Evolutionary conservation across 108 stramenopile genomes (phyloP).

Genomic region (Skeletonema potamos): DNA sequence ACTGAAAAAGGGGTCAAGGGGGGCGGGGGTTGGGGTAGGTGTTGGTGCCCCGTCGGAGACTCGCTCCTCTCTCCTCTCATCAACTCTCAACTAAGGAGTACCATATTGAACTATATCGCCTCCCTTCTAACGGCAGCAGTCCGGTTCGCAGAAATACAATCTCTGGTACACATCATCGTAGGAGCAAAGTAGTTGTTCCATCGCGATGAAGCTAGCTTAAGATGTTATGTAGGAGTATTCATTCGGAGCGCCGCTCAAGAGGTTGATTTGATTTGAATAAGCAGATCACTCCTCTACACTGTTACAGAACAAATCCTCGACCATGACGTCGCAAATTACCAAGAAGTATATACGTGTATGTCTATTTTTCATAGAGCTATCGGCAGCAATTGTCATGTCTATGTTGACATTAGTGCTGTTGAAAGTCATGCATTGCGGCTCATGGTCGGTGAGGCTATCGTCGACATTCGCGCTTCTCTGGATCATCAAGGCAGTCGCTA

Average conservation of each 20-base stretch:
- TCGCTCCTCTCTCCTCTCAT: too few species aligned
- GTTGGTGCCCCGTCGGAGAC: too few species aligned
- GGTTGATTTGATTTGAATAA: not conserved
- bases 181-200: too few species aligned
- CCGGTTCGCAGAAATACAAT: too few species aligned
- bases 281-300: not conserved
- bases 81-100: too few species aligned
- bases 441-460: slow-evolving; percentile 9
- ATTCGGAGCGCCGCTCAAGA: not conserved
- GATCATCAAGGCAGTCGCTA: slow-evolving; percentile 11
- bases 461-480: slow-evolving; percentile 14
- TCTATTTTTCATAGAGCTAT: slow-evolving; percentile 22
- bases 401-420: not conserved
- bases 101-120: too few species aligned
- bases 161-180: too few species aligned
- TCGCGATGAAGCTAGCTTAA: too few species aligned
- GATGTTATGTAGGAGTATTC: too few species aligned
- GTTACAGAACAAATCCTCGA: not conserved
- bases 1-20: too few species aligned
- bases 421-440: slow-evolving; percentile 3
- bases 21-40: too few species aligned
- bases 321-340: not conserved
- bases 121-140: too few species aligned
- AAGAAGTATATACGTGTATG: slow-evolving; percentile 3
- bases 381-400: slow-evolving; percentile 11